A percentile compares a stretch with the other conserved stretches of the same genome.
phyloP scores from a whole-genome alignment of 495 filamentous ascomycete species.

The Aspergillus sparsus region DNA sequence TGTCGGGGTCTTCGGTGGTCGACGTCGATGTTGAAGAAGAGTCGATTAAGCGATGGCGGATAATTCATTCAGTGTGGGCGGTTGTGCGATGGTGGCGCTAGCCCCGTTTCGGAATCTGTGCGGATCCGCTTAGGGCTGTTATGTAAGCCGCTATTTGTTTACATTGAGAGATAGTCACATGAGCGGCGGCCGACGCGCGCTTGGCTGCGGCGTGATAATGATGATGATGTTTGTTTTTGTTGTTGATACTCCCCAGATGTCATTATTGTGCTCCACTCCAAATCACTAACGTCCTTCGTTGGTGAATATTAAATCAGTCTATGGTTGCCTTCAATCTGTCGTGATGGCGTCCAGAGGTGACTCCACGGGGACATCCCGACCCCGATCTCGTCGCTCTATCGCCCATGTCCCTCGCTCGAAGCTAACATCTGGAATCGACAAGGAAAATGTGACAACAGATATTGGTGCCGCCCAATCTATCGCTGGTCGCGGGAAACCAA shows the following conservation, averaged over 20 bases:
- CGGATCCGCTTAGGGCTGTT: slow-evolving; percentile 46
- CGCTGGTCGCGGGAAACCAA: slow-evolving; percentile 33
- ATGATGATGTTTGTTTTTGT: not conserved
- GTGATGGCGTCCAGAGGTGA: slow-evolving; percentile 45
- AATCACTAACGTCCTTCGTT: not conserved
- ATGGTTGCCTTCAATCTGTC: slow-evolving; percentile 13
- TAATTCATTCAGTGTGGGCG: slow-evolving; percentile 38
- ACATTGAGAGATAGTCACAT: slow-evolving; percentile 37
- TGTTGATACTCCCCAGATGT: not conserved
- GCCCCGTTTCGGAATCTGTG: slow-evolving; percentile 34
- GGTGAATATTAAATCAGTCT: slow-evolving; percentile 12
- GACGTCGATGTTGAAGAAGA: slow-evolving; percentile 49
- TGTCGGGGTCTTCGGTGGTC: slow-evolving; percentile 39
- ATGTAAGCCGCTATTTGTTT: slow-evolving; percentile 40
- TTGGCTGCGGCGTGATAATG: not conserved
- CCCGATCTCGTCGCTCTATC: slow-evolving; percentile 75
- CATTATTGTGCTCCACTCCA: slow-evolving; percentile 1
- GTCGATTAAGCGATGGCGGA: slow-evolving; percentile 41
- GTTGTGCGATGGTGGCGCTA: slow-evolving; percentile 41
- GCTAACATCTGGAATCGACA: slow-evolving; percentile 50
- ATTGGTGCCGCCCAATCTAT: slow-evolving; percentile 41
- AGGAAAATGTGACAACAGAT: slow-evolving; percentile 74
- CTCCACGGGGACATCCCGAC: slow-evolving; percentile 41
- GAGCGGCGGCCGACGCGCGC: slow-evolving; percentile 35
- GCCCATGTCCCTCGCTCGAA: slow-evolving; percentile 61